Conservation (phyloP, 306 rosid species). For the Arachis hypogaea region DNA sequence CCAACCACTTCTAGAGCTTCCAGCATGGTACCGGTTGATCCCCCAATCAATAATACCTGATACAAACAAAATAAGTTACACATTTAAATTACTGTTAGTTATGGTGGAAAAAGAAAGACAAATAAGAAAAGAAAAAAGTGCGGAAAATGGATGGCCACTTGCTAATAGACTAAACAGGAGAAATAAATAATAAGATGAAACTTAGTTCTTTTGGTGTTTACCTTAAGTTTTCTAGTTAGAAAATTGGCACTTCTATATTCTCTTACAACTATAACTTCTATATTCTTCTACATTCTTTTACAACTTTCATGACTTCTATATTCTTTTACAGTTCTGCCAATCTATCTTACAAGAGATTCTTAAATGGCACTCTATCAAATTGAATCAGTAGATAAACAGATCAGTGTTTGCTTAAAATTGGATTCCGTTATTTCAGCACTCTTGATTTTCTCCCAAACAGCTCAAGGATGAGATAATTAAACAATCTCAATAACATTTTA, state of each 20-base stretch:
- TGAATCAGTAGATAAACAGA: constrained; percentile 18
- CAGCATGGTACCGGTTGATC: constrained; percentile 97
- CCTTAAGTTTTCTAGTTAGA: neutral
- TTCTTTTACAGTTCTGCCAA: neutral
- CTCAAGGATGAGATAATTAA: neutral
- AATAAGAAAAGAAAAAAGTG: neutral
- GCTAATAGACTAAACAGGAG: neutral
- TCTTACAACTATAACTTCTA: neutral
- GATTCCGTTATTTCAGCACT: constrained; percentile 19
- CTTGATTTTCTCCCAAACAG: constrained; percentile 16
- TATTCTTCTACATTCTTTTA: neutral
- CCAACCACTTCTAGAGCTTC: constrained; percentile 94
- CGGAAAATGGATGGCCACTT: neutral
- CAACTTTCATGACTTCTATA: too few relatives aligned
- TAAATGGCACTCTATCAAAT: constrained; percentile 22
- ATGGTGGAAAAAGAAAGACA: neutral
- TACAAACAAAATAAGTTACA: constrained; percentile 35
- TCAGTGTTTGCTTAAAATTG: constrained; percentile 30
- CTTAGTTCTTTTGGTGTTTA: neutral
- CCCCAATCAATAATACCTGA: constrained; percentile 95
- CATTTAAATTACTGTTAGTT: constrained; percentile 19
- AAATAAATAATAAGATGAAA: constrained; percentile 3
- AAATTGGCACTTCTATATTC: constrained; percentile 1
- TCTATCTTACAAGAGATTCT: constrained; percentile 1
- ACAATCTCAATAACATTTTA: neutral